phyloP scores from a whole-genome alignment of 1,284 basidiomycete genomes.

The Boletellus deceptivus region DNA sequence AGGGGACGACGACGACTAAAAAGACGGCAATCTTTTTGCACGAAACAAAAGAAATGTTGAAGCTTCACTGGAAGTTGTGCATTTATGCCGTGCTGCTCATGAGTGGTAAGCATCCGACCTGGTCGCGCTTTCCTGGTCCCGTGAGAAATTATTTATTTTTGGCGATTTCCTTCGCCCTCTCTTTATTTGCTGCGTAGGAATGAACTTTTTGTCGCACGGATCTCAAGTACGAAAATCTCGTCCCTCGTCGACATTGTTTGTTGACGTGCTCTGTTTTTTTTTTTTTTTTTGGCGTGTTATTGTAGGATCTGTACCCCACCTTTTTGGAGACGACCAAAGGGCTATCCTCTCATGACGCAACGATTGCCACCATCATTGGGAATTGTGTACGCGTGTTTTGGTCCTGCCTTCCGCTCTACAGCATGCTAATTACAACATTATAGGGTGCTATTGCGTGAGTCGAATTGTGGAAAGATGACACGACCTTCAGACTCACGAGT shows the following conservation, averaged over 20 bases:
- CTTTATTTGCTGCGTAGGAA: constrained; percentile 44
- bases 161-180: not conserved
- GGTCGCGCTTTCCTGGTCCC: not conserved
- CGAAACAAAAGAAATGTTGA: constrained; percentile 77
- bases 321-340: constrained; percentile 67
- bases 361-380: constrained; percentile 88
- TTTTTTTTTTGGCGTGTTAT: not conserved
- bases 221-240: constrained; percentile 51
- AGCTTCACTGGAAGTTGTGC: constrained; percentile 80
- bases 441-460: constrained; percentile 71
- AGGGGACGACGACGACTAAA: constrained; percentile 38
- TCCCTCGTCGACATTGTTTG: not conserved
- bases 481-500: not conserved
- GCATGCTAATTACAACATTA: constrained; percentile 12
- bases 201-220: constrained; percentile 93
- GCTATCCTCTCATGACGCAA: constrained; percentile 59
- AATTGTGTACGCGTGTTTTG: constrained; percentile 60
- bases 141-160: constrained; percentile 3
- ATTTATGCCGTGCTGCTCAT: constrained; percentile 82
- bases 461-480: not conserved
- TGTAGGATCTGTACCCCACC: constrained; percentile 73
- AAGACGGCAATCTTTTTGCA: constrained; percentile 74
- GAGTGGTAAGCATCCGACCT: constrained; percentile 52
- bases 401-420: not conserved
- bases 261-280: not conserved